These are phyloP conservation scores for Pseudogymnoascus sp. DNA, from an alignment of 2,329 filamentous ascomycete genomes.

Conservation along the genomic window DNA sequence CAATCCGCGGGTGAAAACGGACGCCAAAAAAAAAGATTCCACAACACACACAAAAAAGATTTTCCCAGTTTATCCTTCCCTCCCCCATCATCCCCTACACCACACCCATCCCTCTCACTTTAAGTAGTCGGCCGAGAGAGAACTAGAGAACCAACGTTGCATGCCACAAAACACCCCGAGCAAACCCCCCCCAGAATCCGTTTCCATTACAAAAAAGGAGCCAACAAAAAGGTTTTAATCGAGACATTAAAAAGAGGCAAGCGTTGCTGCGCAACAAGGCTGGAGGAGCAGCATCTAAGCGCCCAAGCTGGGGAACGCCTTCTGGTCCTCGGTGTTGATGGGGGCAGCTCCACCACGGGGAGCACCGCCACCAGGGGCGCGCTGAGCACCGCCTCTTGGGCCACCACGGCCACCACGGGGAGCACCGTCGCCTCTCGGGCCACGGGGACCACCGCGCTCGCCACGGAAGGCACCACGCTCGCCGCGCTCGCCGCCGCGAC, in stretches of 20 bases:
- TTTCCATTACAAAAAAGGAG: neutral
- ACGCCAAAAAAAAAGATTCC: neutral
- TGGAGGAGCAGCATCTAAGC: slow-evolving; percentile 24
- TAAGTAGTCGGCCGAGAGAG: neutral
- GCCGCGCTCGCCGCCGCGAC: slow-evolving; percentile 42
- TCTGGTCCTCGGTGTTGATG: slow-evolving; percentile 42
- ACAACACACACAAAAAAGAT: neutral
- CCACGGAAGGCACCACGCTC: slow-evolving; percentile 37
- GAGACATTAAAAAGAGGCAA: neutral
- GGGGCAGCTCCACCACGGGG: slow-evolving; percentile 25
- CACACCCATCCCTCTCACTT: neutral
- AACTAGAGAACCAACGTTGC: neutral
- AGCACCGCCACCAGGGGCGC: slow-evolving; percentile 37
- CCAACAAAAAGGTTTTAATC: neutral
- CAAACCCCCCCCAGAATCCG: neutral
- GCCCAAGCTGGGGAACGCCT: slow-evolving; percentile 46
- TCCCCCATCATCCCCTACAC: neutral
- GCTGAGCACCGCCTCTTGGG: slow-evolving; percentile 30
- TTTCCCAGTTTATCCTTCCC: neutral
- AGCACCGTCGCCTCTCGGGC: slow-evolving; percentile 41
- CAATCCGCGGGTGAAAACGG: neutral
- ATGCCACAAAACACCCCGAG: neutral
- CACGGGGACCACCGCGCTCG: slow-evolving; percentile 43
- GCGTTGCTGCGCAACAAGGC: neutral
- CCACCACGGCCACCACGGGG: slow-evolving; percentile 38